Evolutionary conservation across 2,329 filamentous ascomycete genomes (phyloP), one percentile per base, ranked within the genome.

Genomic region (Fusarium brevicatenulatum): DNA sequence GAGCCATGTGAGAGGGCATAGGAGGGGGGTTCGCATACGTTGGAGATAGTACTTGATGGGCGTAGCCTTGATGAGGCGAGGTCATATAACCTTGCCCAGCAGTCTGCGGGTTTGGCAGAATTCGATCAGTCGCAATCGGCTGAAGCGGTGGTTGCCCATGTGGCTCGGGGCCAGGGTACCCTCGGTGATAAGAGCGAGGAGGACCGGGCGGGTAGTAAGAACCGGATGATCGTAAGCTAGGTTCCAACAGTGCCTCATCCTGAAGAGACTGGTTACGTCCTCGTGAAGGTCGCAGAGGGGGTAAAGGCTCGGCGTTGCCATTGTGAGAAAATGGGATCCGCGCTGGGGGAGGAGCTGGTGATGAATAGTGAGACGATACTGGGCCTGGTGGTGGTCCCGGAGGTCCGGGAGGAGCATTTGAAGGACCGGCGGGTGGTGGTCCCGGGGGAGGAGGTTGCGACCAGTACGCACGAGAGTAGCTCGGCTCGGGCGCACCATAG

Each of bases 231-330:
- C 81, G 77, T 72, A 80, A 76, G 63, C 65, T 77, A n/a, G 78
- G 60, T 23, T 83, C 82, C 49, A 81, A 71, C 53, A 80, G 68
- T 15, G 72, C 63, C 28, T 82, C 81, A 19, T 83, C 81, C 15
- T 78, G 78, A 9, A 82, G 58, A 39, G 81, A 80, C 36, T 80
- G 81, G 46, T 77, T 79, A 25, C 81, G 81, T 37, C 77, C 75
- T 43, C 82, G 78, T 19, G 82, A 78, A n/a, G 82, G 82, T 43
- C 82, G 78, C 42, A 84, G 74, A 11, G 82, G 82, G 9, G 82
- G 82, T 28, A 84, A 73, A 30, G 81, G 81, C 43, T 83, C 81
- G 16, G 81, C 76, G 63, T 73, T 81, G 19, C 75, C 77, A 39
- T 79, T 78, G 36, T 81, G 81, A 37, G 81, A 80, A 61, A 82